Evolutionary conservation across 208 protist species (phyloP), one percentile per base, ranked within the genome.

Genomic region (Leishmania major): DNA sequence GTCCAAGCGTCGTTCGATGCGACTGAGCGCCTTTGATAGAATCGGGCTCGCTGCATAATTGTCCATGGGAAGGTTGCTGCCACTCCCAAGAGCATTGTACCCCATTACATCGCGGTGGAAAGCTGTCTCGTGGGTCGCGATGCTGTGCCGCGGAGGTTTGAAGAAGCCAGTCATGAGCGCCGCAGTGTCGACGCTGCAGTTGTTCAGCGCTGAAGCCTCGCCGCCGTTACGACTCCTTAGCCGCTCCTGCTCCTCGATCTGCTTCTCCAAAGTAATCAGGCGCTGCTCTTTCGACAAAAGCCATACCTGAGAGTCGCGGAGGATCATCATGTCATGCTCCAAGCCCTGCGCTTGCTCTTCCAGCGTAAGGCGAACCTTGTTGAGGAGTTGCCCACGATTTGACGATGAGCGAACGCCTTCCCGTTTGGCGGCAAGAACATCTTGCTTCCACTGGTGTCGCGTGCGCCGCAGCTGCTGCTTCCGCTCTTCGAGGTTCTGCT

Each of bases 361-460:
- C 60, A 96, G 78, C 22, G 88, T 71, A 66, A 93, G 45, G 40
- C 91, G 90, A 66, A 93, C 77, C 62, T 89, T 88, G 64, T 93
- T 95, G 22, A 97, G 84, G 10, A 93, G 66, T 78, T 92, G 89
- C 22, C 94, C 94, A 60, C 88, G 78, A 81, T 91, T 88, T 13
- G 94, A 97, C 28, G 91, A 93, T 40, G 94, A 90, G 22, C 90
- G 84, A 49, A 97, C 85, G 8, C 92, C 94, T 77, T 94, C 91
- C 53, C 84, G 53, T 75, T 97, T 97, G 43, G 94, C 94, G 47
- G 77, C 77, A 35, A 95, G 83, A 13, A 97, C 91, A 81, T 95
- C 91, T 51, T 93, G 88, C 74, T 97, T 97, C 92, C 94, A 97
- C 64, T 94, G 89, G 75, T 91, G 89, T 45, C 90, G 88, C 35